Evolutionary conservation across 2,329 filamentous ascomycete genomes (phyloP), one percentile per base, ranked within the genome.

Genomic region (Aspergillus quadricinctus): DNA sequence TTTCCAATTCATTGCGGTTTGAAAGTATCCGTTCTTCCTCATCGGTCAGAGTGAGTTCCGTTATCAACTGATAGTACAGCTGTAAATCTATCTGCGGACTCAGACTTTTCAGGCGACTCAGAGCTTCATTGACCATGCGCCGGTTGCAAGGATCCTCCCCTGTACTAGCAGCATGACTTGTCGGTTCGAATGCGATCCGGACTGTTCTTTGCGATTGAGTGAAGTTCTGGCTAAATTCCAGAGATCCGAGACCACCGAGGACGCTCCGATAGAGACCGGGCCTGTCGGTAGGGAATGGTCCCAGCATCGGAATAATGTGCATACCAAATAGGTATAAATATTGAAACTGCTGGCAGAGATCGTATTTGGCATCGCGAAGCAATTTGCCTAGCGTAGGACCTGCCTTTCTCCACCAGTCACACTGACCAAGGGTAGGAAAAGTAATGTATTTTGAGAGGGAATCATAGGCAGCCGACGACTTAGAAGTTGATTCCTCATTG

Each of bases 171-270:
- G 45, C 35, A n/a, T 49, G 49, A 23, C 43, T 52, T 14, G 52
- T 57, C 3, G 57, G 57, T 17, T 57, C 52, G 4, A 57, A 53
- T 1, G 43, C 55, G n/a, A 59, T 28, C 3, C 52, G 59, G 21
- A 52, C 46, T 3, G 53, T 57, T n/a, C 28, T 25, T 1, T 27
- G 48, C 1, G 6, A 5, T 40, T 35, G 49, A 14, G 53, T 53
- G n/a, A 59, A 54, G 28, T 59, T 61, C 25, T 61, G 59, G 25
- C 59, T 61, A 10, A 59, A 53, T 27, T 59, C 57, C 10, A 57
- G 43, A 7, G 55, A 50, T 14, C 52, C 57, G 1, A 49, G 49
- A 17, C 57, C 57, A 2, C 55, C 55, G 6, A 57, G 52, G 5
- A 59, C 25, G 31, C 49, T 53, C n/a, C 41, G 49, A 43, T 57